Evolutionary conservation across 306 rosid genomes (phyloP).

Genomic region (Morella rubra): DNA sequence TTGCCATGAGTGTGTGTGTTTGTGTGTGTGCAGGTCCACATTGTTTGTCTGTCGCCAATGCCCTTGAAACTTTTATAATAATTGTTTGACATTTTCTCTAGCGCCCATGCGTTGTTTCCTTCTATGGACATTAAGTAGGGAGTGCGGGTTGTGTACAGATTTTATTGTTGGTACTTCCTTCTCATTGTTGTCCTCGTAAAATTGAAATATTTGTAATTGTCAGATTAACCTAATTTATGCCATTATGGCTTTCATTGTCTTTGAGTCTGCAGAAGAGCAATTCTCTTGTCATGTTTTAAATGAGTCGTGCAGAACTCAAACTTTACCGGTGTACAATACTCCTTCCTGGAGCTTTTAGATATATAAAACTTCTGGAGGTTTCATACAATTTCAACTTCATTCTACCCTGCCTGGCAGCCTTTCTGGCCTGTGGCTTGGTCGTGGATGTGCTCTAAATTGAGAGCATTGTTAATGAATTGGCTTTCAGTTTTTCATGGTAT

Average conservation of each 20-base stretch:
- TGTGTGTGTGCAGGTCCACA: too few relatives aligned
- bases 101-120: neutral
- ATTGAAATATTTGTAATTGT: neutral
- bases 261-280: neutral
- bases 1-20: too few relatives aligned
- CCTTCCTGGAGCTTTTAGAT: neutral
- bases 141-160: neutral
- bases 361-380: neutral
- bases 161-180: neutral
- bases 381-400: neutral
- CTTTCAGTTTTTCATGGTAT: neutral
- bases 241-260: neutral
- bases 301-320: neutral
- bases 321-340: neutral
- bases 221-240: neutral
- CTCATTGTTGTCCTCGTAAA: neutral
- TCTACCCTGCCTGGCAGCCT: neutral
- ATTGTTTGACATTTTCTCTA: too few relatives aligned
- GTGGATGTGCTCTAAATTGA: neutral
- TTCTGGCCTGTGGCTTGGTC: neutral
- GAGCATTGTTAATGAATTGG: neutral
- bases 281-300: neutral
- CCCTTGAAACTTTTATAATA: too few relatives aligned
- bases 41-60: too few relatives aligned
- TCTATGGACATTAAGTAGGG: neutral